Conservation (phyloP, 2,329 filamentous ascomycete species). For the Epichloe glyceriae region DNA sequence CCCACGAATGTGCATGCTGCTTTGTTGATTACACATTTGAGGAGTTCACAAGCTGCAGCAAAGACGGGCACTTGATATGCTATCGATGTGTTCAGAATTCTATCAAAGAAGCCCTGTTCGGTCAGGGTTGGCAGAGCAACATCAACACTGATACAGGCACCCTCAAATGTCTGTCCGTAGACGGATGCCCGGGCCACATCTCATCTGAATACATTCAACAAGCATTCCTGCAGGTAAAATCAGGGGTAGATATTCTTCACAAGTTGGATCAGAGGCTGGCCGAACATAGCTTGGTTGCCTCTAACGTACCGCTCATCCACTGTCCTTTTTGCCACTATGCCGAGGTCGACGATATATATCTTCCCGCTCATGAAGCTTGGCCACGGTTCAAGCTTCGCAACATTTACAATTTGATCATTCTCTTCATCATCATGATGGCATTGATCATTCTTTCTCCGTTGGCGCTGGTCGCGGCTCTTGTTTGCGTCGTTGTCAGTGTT, state of each 20-base stretch:
- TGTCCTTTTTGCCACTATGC: slow-evolving; percentile 91
- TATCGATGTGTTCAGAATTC: slow-evolving; percentile 73
- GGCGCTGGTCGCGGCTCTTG: slow-evolving; percentile 32
- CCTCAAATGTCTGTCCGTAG: slow-evolving; percentile 70
- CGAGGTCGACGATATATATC: slow-evolving; percentile 68
- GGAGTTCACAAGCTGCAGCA: slow-evolving; percentile 58
- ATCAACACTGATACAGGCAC: slow-evolving; percentile 62
- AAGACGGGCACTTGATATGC: slow-evolving; percentile 60
- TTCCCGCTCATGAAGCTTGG: slow-evolving; percentile 39
- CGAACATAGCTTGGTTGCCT: slow-evolving; percentile 61
- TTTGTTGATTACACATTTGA: slow-evolving; percentile 60
- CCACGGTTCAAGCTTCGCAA: slow-evolving; percentile 44
- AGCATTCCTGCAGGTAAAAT: slow-evolving; percentile 57
- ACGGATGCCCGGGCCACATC: slow-evolving; percentile 65
- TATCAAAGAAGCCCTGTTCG: slow-evolving; percentile 78
- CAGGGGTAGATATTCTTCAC: slow-evolving; percentile 56
- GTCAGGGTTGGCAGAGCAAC: slow-evolving; percentile 78
- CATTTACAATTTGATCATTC: slow-evolving; percentile 33
- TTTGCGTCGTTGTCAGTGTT: slow-evolving; percentile 31
- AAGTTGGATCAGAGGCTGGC: slow-evolving; percentile 71
- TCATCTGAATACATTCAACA: slow-evolving; percentile 55
- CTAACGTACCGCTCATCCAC: slow-evolving; percentile 60
- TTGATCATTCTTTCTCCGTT: slow-evolving; percentile 44
- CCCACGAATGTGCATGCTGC: slow-evolving; percentile 67
- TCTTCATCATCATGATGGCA: slow-evolving; percentile 38